Evolutionary conservation across 495 filamentous ascomycete genomes (phyloP).

Genomic region (Thozetella sp.): DNA sequence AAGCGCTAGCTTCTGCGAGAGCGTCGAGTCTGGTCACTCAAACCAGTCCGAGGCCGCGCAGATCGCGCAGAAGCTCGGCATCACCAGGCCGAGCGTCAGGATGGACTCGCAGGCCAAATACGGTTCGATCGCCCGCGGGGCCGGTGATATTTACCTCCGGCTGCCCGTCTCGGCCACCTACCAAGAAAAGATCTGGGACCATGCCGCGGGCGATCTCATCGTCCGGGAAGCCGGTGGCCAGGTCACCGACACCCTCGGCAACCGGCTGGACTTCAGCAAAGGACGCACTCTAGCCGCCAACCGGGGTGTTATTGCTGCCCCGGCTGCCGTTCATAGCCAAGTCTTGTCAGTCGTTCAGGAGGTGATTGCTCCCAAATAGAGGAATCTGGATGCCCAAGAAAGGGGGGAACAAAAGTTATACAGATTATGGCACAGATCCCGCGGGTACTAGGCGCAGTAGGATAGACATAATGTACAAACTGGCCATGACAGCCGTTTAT

Average conservation of each 20-base stretch:
- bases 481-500: conserved; percentile 46
- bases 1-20: conserved; percentile 89
- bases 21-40: conserved; percentile 89
- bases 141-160: conserved; percentile 91
- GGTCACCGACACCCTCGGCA: conserved; percentile 84
- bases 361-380: conserved; percentile 58
- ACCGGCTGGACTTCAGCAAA: conserved; percentile 78
- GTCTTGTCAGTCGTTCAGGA: conserved; percentile 83
- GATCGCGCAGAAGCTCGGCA: conserved; percentile 83
- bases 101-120: conserved; percentile 99
- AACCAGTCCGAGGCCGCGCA: conserved; percentile 81
- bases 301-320: conserved; percentile 91
- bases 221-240: conserved; percentile 91
- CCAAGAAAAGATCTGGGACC: conserved; percentile 99
- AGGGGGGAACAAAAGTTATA: conserved; percentile 17
- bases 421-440: conserved; percentile 18
- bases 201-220: conserved; percentile 94
- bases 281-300: conserved; percentile 87
- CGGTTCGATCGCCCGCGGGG: conserved; percentile 90
- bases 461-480: conserved; percentile 14
- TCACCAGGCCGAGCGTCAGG: conserved; percentile 80
- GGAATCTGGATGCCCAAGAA: background rate
- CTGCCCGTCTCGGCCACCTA: conserved; percentile 83
- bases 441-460: conserved; percentile 5
- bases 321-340: conserved; percentile 68